Evolutionary conservation across 2,329 filamentous ascomycete species (phyloP).

Genomic region (Hymenotorrendiella dingleyae): DNA sequence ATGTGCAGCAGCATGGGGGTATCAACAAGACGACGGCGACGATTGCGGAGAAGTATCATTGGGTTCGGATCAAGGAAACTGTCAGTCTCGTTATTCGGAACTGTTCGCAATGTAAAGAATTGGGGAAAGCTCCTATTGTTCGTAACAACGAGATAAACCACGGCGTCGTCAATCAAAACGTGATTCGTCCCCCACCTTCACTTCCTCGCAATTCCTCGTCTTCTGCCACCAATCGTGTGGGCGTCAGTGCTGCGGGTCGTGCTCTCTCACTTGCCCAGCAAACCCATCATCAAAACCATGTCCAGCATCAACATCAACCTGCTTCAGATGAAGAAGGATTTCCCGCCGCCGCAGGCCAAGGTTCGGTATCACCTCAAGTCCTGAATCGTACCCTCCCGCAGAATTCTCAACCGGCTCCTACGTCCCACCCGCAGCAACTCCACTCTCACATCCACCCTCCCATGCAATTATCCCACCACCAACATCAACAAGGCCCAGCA

Average conservation of each 20-base stretch:
- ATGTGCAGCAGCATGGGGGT: slow-evolving; percentile 73
- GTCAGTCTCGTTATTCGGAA: slow-evolving; percentile 92
- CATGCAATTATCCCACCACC: slow-evolving; percentile 5
- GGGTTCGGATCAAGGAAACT: slow-evolving; percentile 97
- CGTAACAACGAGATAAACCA: slow-evolving; percentile 16
- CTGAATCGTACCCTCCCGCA: slow-evolving; percentile 24
- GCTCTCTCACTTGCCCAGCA: slow-evolving; percentile 19
- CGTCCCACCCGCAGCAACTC: slow-evolving; percentile 8
- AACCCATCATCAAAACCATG: background rate
- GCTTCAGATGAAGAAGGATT: slow-evolving; percentile 10
- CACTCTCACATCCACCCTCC: slow-evolving; percentile 6
- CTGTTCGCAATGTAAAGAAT: slow-evolving; percentile 83
- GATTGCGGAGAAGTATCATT: slow-evolving; percentile 92
- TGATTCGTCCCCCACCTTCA: background rate
- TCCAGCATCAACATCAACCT: slow-evolving; percentile 11
- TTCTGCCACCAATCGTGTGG: slow-evolving; percentile 7
- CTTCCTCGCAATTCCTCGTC: background rate
- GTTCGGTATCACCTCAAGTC: slow-evolving; percentile 29
- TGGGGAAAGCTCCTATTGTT: slow-evolving; percentile 49
- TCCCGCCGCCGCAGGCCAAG: slow-evolving; percentile 20
- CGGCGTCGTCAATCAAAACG: slow-evolving; percentile 17
- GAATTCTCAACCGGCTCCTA: slow-evolving; percentile 6
- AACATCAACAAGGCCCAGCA: slow-evolving; percentile 16
- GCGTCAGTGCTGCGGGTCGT: slow-evolving; percentile 22
- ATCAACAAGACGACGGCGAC: slow-evolving; percentile 98